Percentiles rank a stretch among this genome's conserved stretches.
Conservation (phyloP, 352 stramenopile genomes). For the Phytophthora pseudosyringae region DNA sequence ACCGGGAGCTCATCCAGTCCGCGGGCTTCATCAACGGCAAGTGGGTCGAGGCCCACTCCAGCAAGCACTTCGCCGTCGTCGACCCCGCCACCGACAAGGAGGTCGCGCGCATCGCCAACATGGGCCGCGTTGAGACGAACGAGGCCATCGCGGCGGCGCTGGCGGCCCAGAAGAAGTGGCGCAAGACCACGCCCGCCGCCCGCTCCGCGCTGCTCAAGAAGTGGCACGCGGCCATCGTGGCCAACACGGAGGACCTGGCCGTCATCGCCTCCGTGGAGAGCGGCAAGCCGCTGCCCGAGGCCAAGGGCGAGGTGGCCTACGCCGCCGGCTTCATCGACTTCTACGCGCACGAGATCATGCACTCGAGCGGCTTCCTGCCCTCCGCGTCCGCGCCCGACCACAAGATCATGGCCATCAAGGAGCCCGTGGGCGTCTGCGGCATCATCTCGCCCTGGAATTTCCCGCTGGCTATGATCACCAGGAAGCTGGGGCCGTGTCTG, state of each 20-base stretch:
- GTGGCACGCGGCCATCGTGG: conserved; percentile 75
- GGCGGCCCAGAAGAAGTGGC: conserved; percentile 70
- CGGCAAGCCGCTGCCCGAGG: conserved; percentile 96
- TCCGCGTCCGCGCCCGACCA: conserved; percentile 55
- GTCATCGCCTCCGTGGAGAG: conserved; percentile 97
- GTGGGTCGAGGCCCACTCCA: conserved; percentile 71
- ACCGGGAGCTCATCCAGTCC: conserved; percentile 73
- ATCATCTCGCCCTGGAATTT: conserved; percentile 99
- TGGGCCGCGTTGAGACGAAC: conserved; percentile 69
- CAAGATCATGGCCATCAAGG: conserved; percentile 80
- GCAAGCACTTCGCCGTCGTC: conserved; percentile 64
- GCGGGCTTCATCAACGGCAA: conserved; percentile 81
- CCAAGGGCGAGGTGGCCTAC: conserved; percentile 95
- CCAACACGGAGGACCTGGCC: conserved; percentile 81
- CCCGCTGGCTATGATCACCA: conserved; percentile 97
- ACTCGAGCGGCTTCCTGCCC: conserved; percentile 86
- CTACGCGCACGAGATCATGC: conserved; percentile 95
- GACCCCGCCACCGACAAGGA: conserved; percentile 82
- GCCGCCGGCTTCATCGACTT: conserved; percentile 96
- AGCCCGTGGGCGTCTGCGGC: conserved; percentile 95
- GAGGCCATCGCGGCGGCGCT: conserved; percentile 77
- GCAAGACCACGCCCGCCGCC: conserved; percentile 52
- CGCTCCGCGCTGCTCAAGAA: conserved; percentile 82
- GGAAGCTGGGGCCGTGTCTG: conserved; percentile 95
- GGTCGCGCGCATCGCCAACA: conserved; percentile 74